Conservation (phyloP, 257 asterid genomes). For the Nicotiana otophora region DNA sequence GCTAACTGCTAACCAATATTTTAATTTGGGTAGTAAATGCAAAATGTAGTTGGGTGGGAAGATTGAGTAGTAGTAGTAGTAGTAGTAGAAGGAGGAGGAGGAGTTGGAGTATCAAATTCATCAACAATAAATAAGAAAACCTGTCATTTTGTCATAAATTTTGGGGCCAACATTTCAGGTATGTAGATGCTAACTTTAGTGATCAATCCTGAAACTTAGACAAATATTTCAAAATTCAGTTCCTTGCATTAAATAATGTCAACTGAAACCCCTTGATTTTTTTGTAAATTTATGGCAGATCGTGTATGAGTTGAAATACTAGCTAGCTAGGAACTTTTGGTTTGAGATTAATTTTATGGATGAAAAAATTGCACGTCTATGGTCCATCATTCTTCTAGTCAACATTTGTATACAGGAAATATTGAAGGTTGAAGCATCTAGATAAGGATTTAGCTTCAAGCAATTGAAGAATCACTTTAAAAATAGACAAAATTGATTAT, state of each 20-base stretch:
- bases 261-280: neutral
- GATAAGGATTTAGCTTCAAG: neutral
- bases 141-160: slow-evolving; percentile 15
- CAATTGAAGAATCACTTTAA: neutral
- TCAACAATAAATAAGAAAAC: neutral
- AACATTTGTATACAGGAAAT: neutral
- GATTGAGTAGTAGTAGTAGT: neutral
- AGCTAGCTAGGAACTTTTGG: neutral
- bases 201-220: neutral
- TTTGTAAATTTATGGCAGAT: neutral
- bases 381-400: neutral
- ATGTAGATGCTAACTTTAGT: slow-evolving; percentile 6
- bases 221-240: neutral
- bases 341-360: neutral
- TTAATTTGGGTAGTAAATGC: slow-evolving; percentile 17
- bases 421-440: neutral
- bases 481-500: neutral
- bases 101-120: slow-evolving; percentile 16
- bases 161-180: slow-evolving; percentile 15
- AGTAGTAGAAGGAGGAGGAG: neutral
- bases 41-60: slow-evolving; percentile 13
- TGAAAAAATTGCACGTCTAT: neutral
- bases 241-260: neutral
- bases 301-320: neutral
- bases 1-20: slow-evolving; percentile 23